Base-by-base conservation (phyloP, 768 basidiomycete genomes). In the Lactarius vividus region DNA sequence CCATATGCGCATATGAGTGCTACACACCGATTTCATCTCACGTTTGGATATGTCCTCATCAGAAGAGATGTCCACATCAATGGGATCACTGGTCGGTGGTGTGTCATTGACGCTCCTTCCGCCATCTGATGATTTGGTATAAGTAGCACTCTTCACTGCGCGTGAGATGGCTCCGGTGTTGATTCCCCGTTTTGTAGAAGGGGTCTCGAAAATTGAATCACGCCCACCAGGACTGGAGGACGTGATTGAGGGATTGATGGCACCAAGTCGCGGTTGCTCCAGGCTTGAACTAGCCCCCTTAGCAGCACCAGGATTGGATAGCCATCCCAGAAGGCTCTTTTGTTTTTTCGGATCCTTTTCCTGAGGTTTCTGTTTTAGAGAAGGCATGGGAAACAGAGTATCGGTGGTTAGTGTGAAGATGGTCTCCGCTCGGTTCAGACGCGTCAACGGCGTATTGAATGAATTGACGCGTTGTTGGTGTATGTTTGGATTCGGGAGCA, bases 11-110 rank as follows among this genome's bases (percentile, higher is more conserved):
- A 33, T 28, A 66, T n/a, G 39, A 20, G 18, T 31, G 16, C 18
- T 9, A 70, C 54, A 57, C 23, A 71, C 61, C 59, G 53, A 40
- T 53, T 55, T 62, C 6, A 57, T 29, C 7, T 52, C 59, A 23
- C 35, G 60, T 37, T 37, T 37, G 52, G 59, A 76, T 26, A 81
- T 82, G 49, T 82, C 83, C 15, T 80, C 83, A 2, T 75, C 82
- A 9, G 80, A 81, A 57, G 86, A 68, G 85, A 91, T 87, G 72
- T 92, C 90, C 11, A 92, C 82, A 69, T 93, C 90, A 63, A 92
- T 83, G 33, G 84, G 80, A 63, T 92, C 89, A 69, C 90, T 92
- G 3, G 89, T 89, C 0, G 90, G 90, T 31, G 91, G 91, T 2
- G 89, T 90, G 18, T 83, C 82, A 33, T 77, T 78, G 46, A 71